A percentile compares a stretch with the other conserved stretches of the same genome.
These are phyloP conservation scores for Didymella keratinophila DNA, from an alignment of 2,329 filamentous ascomycete species.

Conservation along the genomic window DNA sequence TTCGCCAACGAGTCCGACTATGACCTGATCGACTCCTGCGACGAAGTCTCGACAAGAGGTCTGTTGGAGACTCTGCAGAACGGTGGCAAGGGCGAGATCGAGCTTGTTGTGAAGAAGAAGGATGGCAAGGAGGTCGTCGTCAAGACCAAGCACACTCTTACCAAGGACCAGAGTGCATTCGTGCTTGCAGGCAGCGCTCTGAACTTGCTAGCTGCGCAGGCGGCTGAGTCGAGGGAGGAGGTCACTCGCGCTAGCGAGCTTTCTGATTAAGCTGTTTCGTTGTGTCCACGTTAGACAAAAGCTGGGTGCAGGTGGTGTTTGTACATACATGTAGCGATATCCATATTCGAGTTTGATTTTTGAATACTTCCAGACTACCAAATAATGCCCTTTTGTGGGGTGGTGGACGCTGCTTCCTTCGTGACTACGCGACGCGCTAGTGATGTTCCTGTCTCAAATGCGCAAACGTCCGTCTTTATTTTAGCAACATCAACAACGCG, in stretches of 20 bases:
- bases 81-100: constrained; percentile 79
- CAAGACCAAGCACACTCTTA: constrained; percentile 86
- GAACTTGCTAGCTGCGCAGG: constrained; percentile 81
- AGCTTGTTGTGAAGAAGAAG: constrained; percentile 62
- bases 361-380: background rate
- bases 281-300: constrained; percentile 4
- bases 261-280: constrained; percentile 42
- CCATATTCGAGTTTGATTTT: background rate
- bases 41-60: constrained; percentile 82
- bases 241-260: constrained; percentile 50
- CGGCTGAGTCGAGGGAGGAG: constrained; percentile 45
- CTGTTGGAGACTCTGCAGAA: constrained; percentile 81
- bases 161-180: constrained; percentile 88
- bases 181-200: constrained; percentile 92
- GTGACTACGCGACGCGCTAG: constrained; percentile 3
- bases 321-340: constrained; percentile 20
- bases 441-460: background rate
- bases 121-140: constrained; percentile 72
- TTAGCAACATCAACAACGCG: constrained; percentile 1
- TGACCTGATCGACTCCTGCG: constrained; percentile 80
- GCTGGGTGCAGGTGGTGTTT: constrained; percentile 18
- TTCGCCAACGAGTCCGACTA: constrained; percentile 91
- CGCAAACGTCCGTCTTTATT: background rate
- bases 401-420: background rate
- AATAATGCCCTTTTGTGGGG: too few relatives aligned